Evolutionary conservation across 257 asterid genomes (phyloP).

Genomic region (Nicotiana obtusifolia): DNA sequence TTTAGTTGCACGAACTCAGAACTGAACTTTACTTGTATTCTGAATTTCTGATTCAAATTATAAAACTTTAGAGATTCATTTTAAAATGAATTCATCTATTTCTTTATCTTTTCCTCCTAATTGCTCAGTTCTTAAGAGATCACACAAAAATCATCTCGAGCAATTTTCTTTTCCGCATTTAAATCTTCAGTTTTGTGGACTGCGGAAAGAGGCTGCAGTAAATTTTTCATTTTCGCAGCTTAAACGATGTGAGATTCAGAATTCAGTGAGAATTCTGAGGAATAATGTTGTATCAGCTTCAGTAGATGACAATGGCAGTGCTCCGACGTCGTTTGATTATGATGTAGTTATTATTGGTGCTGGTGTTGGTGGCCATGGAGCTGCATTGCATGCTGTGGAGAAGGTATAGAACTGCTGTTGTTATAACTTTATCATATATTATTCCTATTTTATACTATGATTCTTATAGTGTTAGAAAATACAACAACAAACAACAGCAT

Average conservation of each 20-base stretch:
- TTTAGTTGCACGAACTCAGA: background rate
- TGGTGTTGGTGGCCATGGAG: slow-evolving; percentile 98
- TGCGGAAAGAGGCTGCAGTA: slow-evolving; percentile 55
- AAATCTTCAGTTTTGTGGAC: slow-evolving; percentile 64
- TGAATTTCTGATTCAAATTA: too few species aligned
- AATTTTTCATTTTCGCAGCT: slow-evolving; percentile 20
- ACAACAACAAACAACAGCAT: too few species aligned
- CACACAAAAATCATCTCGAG: slow-evolving; percentile 9
- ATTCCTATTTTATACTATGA: background rate
- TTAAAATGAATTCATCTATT: slow-evolving; percentile 54
- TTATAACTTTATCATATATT: background rate
- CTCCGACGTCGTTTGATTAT: slow-evolving; percentile 64
- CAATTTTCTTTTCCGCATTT: slow-evolving; percentile 18
- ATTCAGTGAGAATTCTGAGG: slow-evolving; percentile 4
- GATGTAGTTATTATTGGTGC: slow-evolving; percentile 96
- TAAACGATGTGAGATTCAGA: slow-evolving; percentile 17
- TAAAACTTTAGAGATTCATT: too few species aligned
- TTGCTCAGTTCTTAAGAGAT: slow-evolving; percentile 5
- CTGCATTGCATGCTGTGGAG: slow-evolving; percentile 94
- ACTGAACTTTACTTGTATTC: background rate
- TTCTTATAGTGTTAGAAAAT: too few species aligned
- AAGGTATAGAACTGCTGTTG: slow-evolving; percentile 32
- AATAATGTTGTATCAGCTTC: slow-evolving; percentile 28
- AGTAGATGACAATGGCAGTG: slow-evolving; percentile 42
- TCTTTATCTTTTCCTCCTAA: slow-evolving; percentile 46